Percentiles rank a stretch among this genome's conserved stretches.
Evolutionary conservation across 495 filamentous ascomycete genomes (phyloP).

Genomic region (Penicillium riverlandense): DNA sequence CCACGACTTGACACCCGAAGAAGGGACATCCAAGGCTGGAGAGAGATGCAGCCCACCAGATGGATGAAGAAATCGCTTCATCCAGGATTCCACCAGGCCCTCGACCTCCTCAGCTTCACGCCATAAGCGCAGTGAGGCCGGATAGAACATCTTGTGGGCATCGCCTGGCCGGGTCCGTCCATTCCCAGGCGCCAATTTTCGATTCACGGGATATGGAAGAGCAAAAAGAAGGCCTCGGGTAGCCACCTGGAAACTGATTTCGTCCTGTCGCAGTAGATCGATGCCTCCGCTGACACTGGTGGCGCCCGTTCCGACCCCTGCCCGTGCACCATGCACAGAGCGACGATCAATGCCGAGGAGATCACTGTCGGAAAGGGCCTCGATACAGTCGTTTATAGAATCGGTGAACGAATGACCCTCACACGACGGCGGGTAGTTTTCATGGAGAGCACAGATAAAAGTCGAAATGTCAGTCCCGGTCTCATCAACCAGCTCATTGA

Average conservation of each 20-base stretch:
- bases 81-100: slow-evolving; percentile 60
- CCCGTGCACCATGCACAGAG: slow-evolving; percentile 17
- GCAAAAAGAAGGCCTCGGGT: slow-evolving; percentile 76
- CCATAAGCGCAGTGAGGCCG: slow-evolving; percentile 70
- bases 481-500: slow-evolving; percentile 76
- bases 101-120: slow-evolving; percentile 71
- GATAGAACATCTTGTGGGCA: slow-evolving; percentile 82
- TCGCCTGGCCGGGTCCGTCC: slow-evolving; percentile 34
- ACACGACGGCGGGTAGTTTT: slow-evolving; percentile 88
- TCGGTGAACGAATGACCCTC: slow-evolving; percentile 51
- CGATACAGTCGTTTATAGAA: slow-evolving; percentile 69
- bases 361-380: slow-evolving; percentile 82
- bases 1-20: slow-evolving; percentile 27
- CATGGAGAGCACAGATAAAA: slow-evolving; percentile 87
- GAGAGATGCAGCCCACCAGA: slow-evolving; percentile 5
- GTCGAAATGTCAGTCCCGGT: slow-evolving; percentile 83
- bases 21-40: slow-evolving; percentile 6
- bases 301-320: slow-evolving; percentile 30
- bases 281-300: slow-evolving; percentile 43
- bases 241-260: slow-evolving; percentile 84
- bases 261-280: slow-evolving; percentile 78
- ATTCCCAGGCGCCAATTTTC: slow-evolving; percentile 33
- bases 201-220: slow-evolving; percentile 76
- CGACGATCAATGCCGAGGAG: slow-evolving; percentile 50
- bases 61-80: slow-evolving; percentile 29